Evolutionary conservation across 192 early-diverging fungal species (phyloP).

Genomic region (Mortierella hygrophila): DNA sequence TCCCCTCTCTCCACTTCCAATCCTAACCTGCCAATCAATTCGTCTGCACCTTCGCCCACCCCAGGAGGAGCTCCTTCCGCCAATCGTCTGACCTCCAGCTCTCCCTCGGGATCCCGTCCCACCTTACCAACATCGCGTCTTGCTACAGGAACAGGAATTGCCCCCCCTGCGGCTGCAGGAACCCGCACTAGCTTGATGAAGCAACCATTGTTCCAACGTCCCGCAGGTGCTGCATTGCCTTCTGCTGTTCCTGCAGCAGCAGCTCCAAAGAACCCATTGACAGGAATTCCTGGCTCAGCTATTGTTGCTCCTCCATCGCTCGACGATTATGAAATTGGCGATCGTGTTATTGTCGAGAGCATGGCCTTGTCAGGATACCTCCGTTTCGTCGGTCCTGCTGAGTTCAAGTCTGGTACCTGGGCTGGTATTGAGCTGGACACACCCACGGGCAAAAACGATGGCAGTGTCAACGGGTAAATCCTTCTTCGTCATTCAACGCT

Average conservation of each 20-base stretch:
- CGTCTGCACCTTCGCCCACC: conserved; percentile 36
- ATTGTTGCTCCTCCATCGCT: conserved; percentile 55
- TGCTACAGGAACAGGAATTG: conserved; percentile 18
- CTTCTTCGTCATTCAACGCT: neutral
- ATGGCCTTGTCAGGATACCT: conserved; percentile 74
- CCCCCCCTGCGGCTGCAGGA: neutral
- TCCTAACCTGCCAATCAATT: conserved; percentile 31
- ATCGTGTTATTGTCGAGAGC: conserved; percentile 73
- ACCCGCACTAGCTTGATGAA: conserved; percentile 34
- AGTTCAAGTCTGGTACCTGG: conserved; percentile 83
- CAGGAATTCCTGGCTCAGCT: conserved; percentile 19
- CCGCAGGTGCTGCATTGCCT: conserved; percentile 7
- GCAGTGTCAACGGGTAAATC: conserved; percentile 73
- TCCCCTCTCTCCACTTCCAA: conserved; percentile 30
- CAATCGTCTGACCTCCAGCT: conserved; percentile 22
- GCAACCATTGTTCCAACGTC: conserved; percentile 33
- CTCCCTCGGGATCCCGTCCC: conserved; percentile 38
- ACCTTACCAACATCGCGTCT: conserved; percentile 28
- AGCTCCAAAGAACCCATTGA: conserved; percentile 23
- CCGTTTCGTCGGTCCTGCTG: conserved; percentile 77
- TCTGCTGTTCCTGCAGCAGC: conserved; percentile 1
- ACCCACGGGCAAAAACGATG: conserved; percentile 82
- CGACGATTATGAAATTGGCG: conserved; percentile 60
- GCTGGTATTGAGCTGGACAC: conserved; percentile 85
- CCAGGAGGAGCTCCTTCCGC: neutral